Conservation (phyloP, 495 filamentous ascomycete genomes). For the Penicillium paradoxum region DNA sequence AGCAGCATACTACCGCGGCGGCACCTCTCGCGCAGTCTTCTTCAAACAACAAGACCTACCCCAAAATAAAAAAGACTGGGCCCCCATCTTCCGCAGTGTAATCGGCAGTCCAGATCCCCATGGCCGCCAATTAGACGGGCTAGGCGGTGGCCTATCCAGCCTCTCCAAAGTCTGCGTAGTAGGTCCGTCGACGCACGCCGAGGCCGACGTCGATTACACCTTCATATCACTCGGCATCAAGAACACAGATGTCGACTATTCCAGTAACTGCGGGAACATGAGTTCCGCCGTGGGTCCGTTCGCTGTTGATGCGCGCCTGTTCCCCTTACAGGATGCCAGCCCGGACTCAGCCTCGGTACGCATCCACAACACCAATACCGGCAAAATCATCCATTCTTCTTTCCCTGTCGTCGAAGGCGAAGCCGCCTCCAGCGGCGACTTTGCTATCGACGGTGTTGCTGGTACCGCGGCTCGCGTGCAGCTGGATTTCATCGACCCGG, state of each 20-base stretch:
- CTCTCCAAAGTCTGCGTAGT: conserved; percentile 70
- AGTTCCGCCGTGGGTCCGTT: conserved; percentile 61
- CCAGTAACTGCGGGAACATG: conserved; percentile 75
- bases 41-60: conserved; percentile 53
- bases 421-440: conserved; percentile 48
- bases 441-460: conserved; percentile 63
- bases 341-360: conserved; percentile 30
- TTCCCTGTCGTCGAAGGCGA: conserved; percentile 48
- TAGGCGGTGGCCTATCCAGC: conserved; percentile 65
- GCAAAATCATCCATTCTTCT: conserved; percentile 44
- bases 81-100: conserved; percentile 50
- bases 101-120: conserved; percentile 68
- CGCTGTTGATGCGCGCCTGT: conserved; percentile 52
- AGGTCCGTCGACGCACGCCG: conserved; percentile 36
- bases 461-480: conserved; percentile 53
- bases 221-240: conserved; percentile 64
- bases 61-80: conserved; percentile 44
- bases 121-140: conserved; percentile 65
- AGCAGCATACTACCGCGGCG: conserved; percentile 68
- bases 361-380: conserved; percentile 53
- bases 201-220: conserved; percentile 66
- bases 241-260: conserved; percentile 54
- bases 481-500: conserved; percentile 61
- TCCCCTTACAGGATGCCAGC: conserved; percentile 11
- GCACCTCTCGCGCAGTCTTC: conserved; percentile 65